A percentile compares a stretch with the other conserved stretches of the same genome.
Conservation (phyloP, 2,329 filamentous ascomycete genomes). For the Huntiella abstrusa region DNA sequence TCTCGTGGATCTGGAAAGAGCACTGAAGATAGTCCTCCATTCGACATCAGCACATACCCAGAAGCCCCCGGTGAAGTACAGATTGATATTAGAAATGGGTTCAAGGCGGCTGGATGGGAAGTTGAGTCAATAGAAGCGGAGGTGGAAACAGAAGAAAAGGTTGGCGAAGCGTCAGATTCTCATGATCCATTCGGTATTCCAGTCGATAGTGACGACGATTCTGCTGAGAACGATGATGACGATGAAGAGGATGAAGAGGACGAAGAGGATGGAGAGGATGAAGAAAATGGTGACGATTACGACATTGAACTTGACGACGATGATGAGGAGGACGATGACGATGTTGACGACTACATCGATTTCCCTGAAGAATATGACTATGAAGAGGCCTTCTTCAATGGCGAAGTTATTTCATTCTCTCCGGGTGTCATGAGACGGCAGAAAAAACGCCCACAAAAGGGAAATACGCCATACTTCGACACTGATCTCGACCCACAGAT, state of each 20-base stretch:
- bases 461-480: constrained; percentile 4
- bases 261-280: background rate
- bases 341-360: background rate
- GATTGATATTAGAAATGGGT: no score
- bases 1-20: no score
- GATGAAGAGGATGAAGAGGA: background rate
- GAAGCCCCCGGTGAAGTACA: no score
- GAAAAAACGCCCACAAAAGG: background rate
- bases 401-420: constrained; percentile 7
- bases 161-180: no score
- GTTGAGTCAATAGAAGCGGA: no score
- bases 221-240: background rate
- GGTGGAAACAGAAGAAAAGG: no score
- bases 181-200: background rate
- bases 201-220: background rate
- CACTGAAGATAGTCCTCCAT: no score
- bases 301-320: background rate
- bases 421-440: constrained; percentile 1
- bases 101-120: no score
- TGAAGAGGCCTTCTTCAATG: constrained; percentile 4
- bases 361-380: background rate
- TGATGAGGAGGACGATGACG: background rate
- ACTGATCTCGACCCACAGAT: constrained; percentile 46
- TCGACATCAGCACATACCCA: no score
- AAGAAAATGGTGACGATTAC: background rate